These are phyloP conservation scores for Strigomonas galati DNA, from an alignment of 208 protist species.

Conservation along the genomic window DNA sequence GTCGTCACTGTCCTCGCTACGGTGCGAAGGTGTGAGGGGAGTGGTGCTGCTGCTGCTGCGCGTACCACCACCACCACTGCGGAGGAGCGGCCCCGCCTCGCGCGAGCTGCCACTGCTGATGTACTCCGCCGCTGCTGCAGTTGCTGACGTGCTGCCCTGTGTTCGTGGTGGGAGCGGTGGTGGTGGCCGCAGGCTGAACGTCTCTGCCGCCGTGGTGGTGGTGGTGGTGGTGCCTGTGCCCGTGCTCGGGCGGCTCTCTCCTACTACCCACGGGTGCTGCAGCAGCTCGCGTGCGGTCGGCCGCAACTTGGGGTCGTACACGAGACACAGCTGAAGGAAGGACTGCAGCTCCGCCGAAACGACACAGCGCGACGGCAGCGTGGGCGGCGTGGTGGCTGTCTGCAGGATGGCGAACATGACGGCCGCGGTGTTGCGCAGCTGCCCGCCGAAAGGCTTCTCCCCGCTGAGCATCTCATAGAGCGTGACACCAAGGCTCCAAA, in stretches of 20 bases:
- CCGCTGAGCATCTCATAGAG: constrained; percentile 86
- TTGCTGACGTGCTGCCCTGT: too few relatives aligned
- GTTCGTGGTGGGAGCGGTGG: not conserved
- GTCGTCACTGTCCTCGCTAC: constrained; percentile 5
- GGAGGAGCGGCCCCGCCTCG: too few relatives aligned
- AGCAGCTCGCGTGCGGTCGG: constrained; percentile 64
- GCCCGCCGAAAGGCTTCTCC: constrained; percentile 57
- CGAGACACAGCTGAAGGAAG: constrained; percentile 77
- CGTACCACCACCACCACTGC: too few relatives aligned
- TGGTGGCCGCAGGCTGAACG: not conserved
- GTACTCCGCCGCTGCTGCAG: too few relatives aligned
- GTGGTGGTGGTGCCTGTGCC: not conserved
- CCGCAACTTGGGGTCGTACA: constrained; percentile 59
- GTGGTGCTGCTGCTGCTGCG: not conserved
- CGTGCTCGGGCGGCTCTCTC: not conserved
- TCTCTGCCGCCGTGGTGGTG: not conserved
- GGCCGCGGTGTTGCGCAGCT: constrained; percentile 54
- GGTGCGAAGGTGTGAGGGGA: not conserved
- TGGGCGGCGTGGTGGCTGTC: constrained; percentile 38
- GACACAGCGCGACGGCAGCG: constrained; percentile 31
- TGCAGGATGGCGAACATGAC: constrained; percentile 71
- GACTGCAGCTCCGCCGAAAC: constrained; percentile 46
- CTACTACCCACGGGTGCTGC: constrained; percentile 68
- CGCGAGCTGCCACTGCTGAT: too few relatives aligned
- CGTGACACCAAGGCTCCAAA: constrained; percentile 84